These are phyloP conservation scores for Curvularia sp. DNA, from an alignment of 2,329 filamentous ascomycete genomes.

Conservation along the genomic window DNA sequence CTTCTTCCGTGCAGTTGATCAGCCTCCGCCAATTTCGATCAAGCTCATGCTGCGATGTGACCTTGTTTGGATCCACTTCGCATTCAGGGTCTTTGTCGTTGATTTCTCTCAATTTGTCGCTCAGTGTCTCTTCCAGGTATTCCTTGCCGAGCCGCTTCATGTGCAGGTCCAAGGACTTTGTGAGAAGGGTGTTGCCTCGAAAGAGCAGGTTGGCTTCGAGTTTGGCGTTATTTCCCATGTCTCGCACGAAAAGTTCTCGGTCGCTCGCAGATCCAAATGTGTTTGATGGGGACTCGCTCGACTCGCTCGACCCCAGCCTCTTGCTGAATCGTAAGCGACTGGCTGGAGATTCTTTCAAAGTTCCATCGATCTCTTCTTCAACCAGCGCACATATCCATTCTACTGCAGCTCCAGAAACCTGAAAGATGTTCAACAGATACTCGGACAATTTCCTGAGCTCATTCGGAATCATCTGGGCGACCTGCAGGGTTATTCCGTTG, in stretches of 20 bases:
- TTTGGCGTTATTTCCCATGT: slow-evolving; percentile 79
- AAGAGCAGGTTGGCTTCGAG: slow-evolving; percentile 95
- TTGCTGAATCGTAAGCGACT: slow-evolving; percentile 72
- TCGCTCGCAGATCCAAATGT: slow-evolving; percentile 60
- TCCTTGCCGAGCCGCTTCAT: slow-evolving; percentile 95
- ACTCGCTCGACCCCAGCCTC: slow-evolving; percentile 75
- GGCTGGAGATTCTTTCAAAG: slow-evolving; percentile 79
- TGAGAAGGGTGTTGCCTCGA: slow-evolving; percentile 90
- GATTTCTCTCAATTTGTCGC: slow-evolving; percentile 86
- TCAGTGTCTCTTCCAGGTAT: slow-evolving; percentile 85
- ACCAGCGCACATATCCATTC: slow-evolving; percentile 94
- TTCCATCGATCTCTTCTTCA: slow-evolving; percentile 96
- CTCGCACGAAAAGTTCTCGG: slow-evolving; percentile 74
- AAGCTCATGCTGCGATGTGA: slow-evolving; percentile 72
- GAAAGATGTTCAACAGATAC: slow-evolving; percentile 90
- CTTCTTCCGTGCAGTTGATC: slow-evolving; percentile 76
- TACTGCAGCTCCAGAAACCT: slow-evolving; percentile 81
- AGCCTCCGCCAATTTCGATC: slow-evolving; percentile 83
- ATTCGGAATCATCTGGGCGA: slow-evolving; percentile 78
- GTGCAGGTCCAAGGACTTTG: slow-evolving; percentile 90
- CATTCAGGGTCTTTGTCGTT: slow-evolving; percentile 90
- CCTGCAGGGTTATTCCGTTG: slow-evolving; percentile 82
- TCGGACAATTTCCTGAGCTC: slow-evolving; percentile 84
- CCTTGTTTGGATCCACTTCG: slow-evolving; percentile 89
- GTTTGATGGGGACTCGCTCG: slow-evolving; percentile 58